phyloP scores from a whole-genome alignment of 2,329 filamentous ascomycete genomes.

The Neopestalotiopsis sp. region DNA sequence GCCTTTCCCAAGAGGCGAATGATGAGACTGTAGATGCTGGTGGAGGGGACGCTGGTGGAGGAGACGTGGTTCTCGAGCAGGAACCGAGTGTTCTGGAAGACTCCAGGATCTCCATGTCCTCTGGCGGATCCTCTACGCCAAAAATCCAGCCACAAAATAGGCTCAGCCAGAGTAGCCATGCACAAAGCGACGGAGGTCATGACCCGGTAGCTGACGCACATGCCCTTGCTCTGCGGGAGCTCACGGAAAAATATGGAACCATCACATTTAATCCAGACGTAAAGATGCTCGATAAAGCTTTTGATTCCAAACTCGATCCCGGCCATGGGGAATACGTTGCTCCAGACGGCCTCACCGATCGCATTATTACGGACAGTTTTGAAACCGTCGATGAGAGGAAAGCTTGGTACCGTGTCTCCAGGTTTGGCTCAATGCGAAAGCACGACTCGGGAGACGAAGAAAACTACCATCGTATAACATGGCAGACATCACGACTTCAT shows the following conservation, averaged over 20 bases:
- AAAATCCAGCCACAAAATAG: conserved; percentile 22
- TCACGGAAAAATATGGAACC: conserved; percentile 36
- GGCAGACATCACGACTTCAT: conserved; percentile 60
- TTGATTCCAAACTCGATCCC: conserved; percentile 33
- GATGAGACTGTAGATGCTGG: neutral
- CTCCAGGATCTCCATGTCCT: conserved; percentile 14
- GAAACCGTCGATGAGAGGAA: conserved; percentile 62
- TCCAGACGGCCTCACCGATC: conserved; percentile 47
- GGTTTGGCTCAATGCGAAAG: conserved; percentile 62
- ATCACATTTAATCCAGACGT: conserved; percentile 31
- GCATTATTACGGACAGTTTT: conserved; percentile 58
- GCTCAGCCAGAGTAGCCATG: neutral
- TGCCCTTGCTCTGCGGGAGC: conserved; percentile 25
- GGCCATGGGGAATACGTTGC: conserved; percentile 15
- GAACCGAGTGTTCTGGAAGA: neutral
- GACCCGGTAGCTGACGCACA: neutral
- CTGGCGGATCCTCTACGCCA: conserved; percentile 27
- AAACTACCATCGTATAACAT: conserved; percentile 64
- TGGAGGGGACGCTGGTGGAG: conserved; percentile 25
- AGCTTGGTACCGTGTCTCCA: conserved; percentile 69
- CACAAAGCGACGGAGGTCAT: neutral
- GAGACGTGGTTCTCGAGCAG: conserved; percentile 34
- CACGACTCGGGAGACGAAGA: conserved; percentile 64
- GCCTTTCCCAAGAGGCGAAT: conserved; percentile 24
- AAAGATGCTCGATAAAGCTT: conserved; percentile 35